Base-by-base conservation (phyloP, 306 rosid species). In the Astragalus glycyphyllos region DNA sequence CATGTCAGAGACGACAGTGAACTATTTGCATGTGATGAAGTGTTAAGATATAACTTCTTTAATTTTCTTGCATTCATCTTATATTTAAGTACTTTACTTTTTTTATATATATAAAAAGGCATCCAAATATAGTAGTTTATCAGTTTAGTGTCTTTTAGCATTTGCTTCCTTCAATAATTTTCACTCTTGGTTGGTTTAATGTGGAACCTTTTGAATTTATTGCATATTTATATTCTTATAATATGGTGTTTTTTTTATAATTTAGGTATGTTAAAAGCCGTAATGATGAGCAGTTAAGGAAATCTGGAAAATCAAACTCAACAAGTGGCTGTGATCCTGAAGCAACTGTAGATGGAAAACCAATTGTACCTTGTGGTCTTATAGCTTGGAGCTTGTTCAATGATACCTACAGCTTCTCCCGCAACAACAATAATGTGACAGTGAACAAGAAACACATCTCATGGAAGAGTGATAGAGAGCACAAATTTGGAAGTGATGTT, bases 311-410 rank as follows among this genome's bases (percentile, higher is more conserved):
- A 16, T 62, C 4, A 46, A 31, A 4, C 78, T 74, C 75, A 0
- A 75, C 64, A 51, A 61, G 81, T 69, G 45, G 63, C 68, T 95
- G 99, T 78, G 70, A 87, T 37, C 99, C 97, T 13, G 99, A 95
- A 79, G 81, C 73, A 64, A 0, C 2, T 38, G 63, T n/a, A 26
- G 51, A 82, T 47, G 92, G 86, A 46, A 10, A 0, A 7, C 68
- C 85, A 46, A 80, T 94, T 60, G 80, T 94, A 70, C 98, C 98
- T 37, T 94, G 98, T 77, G 98, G 98, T 80, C 97, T 94, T 48
- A 90, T 94, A 23, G 98, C 98, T 35, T 94, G 98, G 98, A 94
- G 98, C 66, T 74, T 94, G 89, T 94, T 94, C 79, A 94, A 94
- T 9, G 98, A 94, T 73, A 94, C 98, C 1, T 94, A 94, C 74